Evolutionary conservation across 2,329 filamentous ascomycete genomes (phyloP), one percentile per base, ranked within the genome.

Genomic region (Botrytis tulipae): DNA sequence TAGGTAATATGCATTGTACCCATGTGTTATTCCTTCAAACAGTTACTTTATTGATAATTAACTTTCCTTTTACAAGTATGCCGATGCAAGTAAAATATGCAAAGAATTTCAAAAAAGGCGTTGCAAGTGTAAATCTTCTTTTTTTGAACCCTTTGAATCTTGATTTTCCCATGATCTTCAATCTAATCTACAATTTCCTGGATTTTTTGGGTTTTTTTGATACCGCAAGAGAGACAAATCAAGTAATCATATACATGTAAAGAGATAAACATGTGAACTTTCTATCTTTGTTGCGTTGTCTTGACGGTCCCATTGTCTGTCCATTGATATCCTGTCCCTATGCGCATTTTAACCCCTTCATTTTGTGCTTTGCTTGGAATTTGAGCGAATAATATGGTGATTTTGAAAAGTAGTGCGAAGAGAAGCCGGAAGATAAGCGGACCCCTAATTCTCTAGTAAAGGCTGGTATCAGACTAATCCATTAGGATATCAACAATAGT

Each of bases 401-500:
- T 70, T 51, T 70, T 16, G 51, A 25, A n/a, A 12, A 29, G 60
- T 40, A 40, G 40, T 54, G 42, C 71, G 71, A 73, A 51, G 54
- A 73, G 63, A 60, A 73, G 71, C 63, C 71, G 71, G 71, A 69
- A 63, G 57, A 73, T 73, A 73, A 73, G 71, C 71, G 71, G 71
- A 73, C 71, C 71, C 71, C 63, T 69, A 69, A 69, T 32, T 40
- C 44, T 66, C 25, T 40, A 65, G 60, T n/a, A n/a, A 16, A 54
- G 25, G 37, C 9, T 44, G 29, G 35, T 42, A 69, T 48, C 32
- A 59, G 16, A 16, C 32, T 67, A 67, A n/a, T 25, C 18, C 25
- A 14, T 18, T 59, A 70, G 48, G 8, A 29, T n/a, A 42, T 29
- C 25, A 40, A 71, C 48, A 29, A 71, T 42, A 48, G 57, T 71